Base-by-base conservation (phyloP, 192 early-diverging fungal genomes). In the Chytriomyces confervae region DNA sequence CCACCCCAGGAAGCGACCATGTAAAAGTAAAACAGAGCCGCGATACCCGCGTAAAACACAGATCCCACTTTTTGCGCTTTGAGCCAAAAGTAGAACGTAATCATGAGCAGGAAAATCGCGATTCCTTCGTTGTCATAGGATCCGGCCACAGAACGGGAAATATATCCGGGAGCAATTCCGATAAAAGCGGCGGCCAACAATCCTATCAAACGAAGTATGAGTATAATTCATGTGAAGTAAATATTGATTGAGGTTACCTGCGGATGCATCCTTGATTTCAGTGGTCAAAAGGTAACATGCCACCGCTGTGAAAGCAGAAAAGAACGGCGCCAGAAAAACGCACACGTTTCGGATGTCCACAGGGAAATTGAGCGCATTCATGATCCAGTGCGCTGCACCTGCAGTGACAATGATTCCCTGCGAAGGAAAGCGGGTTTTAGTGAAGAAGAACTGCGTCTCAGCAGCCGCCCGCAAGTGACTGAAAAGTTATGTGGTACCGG, bases 1-100 rank as follows among this genome's bases (percentile, higher is more conserved):
- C 98, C 98, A 77, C 98, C 98, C 98, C 98, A 99, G 11, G 97
- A 93, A 11, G 96, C 92, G 3, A 99, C 98, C 98, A 99, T 99
- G 89, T 98, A 99, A 81, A 99, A 99, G 87, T 99, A 99, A 76
- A 94, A 95, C 47, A 97, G 80, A 1, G 96, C 98, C 0, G 96
- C 85, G 73, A 92, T 81, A 50, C 93, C 91, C 43, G 89, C 96
- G 79, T 92, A 98, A 77, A 95, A 86, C 4, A 96, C 92, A 43
- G 95, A 97, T 1, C 98, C 98, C n/a, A 93, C 82, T 71, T 97
- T 97, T 48, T 99, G 84, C 1, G 97, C 93, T 79, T 96, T 95
- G 76, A 99, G 93, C 98, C 98, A 99, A 77, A 98, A 84, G 80
- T 93, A 99, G 81, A 98, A 99, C 6, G 96, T 97, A 67, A 96